These are phyloP conservation scores for Capsicum pubescens DNA, from an alignment of 257 asterid species.

Conservation along the genomic window DNA sequence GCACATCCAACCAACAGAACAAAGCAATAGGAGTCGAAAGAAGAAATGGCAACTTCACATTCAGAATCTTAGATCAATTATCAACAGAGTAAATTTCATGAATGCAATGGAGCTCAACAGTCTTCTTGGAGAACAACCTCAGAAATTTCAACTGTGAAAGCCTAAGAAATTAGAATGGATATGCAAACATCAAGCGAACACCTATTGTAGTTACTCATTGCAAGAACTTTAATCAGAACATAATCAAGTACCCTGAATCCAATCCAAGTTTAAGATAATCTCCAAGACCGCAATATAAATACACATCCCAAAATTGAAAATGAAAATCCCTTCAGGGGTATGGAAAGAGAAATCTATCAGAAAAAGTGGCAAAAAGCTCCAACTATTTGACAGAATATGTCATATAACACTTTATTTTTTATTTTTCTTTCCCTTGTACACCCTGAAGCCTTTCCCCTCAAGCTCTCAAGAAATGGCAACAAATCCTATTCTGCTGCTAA, in stretches of 20 bases:
- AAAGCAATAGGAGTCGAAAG: not conserved
- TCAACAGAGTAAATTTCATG: not conserved
- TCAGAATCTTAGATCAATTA: not conserved
- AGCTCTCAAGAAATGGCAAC: not conserved
- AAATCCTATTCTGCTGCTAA: not conserved
- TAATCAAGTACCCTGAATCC: slow-evolving; percentile 11
- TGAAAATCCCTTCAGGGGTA: not conserved
- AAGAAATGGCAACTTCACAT: not conserved
- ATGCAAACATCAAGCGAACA: not conserved
- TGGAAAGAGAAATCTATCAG: not conserved
- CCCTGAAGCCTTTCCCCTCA: not conserved
- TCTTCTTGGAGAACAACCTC: not conserved
- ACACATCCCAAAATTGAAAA: not conserved
- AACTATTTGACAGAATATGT: not conserved
- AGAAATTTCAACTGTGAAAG: not conserved
- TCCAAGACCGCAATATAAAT: not conserved
- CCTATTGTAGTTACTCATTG: not conserved
- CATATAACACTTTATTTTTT: not conserved
- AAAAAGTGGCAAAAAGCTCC: not conserved
- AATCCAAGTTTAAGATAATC: slow-evolving; percentile 8
- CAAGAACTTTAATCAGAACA: not conserved
- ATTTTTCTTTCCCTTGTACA: not conserved
- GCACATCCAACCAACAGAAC: not conserved
- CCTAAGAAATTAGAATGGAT: not conserved
- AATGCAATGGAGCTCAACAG: not conserved